Conservation (phyloP, 2,329 filamentous ascomycete genomes). For the Dendrostoma leiphaemia region DNA sequence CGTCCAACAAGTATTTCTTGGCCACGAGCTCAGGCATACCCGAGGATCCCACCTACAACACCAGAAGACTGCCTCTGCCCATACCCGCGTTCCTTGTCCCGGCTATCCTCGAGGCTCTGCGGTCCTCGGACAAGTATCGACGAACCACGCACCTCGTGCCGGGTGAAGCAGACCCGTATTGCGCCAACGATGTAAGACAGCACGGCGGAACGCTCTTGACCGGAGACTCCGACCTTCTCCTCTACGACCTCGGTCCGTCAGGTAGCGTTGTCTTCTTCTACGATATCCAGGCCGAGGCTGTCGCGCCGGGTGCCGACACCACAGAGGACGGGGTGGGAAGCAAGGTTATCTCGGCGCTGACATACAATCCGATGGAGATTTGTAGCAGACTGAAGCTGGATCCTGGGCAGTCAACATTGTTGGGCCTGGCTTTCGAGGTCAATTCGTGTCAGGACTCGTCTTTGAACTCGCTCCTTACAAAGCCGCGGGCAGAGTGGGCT, state of each 20-base stretch:
- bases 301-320: background rate
- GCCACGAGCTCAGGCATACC: conserved; percentile 24
- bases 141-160: conserved; percentile 60
- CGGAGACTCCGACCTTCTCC: conserved; percentile 82
- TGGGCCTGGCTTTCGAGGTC: conserved; percentile 32
- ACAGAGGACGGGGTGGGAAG: too few relatives aligned
- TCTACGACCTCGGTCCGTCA: conserved; percentile 64
- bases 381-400: conserved; percentile 26
- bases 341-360: conserved; percentile 22
- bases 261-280: conserved; percentile 68
- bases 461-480: conserved; percentile 22
- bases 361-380: conserved; percentile 24
- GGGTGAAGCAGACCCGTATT: conserved; percentile 83
- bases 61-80: conserved; percentile 25
- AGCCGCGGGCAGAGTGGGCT: conserved; percentile 19
- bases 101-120: conserved; percentile 69
- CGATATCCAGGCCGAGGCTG: conserved; percentile 48
- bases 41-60: background rate
- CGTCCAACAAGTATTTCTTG: conserved; percentile 50
- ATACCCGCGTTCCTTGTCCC: conserved; percentile 71
- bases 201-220: conserved; percentile 64
- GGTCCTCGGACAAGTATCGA: conserved; percentile 39
- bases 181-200: conserved; percentile 61
- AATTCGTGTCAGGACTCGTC: conserved; percentile 24
- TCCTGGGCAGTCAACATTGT: conserved; percentile 21